Evolutionary conservation across 2,329 filamentous ascomycete genomes (phyloP), one percentile per base, ranked within the genome.

Genomic region (Monilinia fructicola): DNA sequence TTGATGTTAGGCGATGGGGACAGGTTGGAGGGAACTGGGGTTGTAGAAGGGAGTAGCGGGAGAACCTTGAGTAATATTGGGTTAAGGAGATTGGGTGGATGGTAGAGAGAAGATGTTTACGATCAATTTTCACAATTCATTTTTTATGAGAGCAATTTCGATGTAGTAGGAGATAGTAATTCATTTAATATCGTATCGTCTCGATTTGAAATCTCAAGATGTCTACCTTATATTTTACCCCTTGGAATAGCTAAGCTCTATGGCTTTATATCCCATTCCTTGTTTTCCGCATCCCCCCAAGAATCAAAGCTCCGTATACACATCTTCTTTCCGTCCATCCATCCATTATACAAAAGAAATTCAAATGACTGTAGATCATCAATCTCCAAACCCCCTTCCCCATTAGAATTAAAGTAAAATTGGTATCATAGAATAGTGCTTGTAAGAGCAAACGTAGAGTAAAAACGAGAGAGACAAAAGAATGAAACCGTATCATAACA

Each of bases 1-100:
- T 72, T 87, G 70, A 83, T 83, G 6, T 76, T 80, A 72, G 79
- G 81, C 9, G 79, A 82, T 71, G 81, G 81, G 1, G 74, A 76
- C 63, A 76, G 76, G 52, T 44, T 83, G 26, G 67, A 76, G 31
- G 77, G 76, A 0, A 74, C 76, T 1, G 72, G 80, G 6, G 73
- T 77, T 53, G 73, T 77, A 50, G 76, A 76, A 59, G 78, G 78
- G 38, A 56, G 54, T 26, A 81, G 74, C 65, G 74, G 74, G 44
- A 73, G 74, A 64, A 75, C 71, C 35, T 56, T 76, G 78, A 16
- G 73, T 9, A 82, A 82, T 73, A 70, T 70, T 28, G 80, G 75
- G 2, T 69, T 82, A 16, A 76, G 80, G 69, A 76, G 78, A 55
- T 67, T 82, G 68, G 78, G 76, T 54, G 74, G 73, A 46, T 69